These are phyloP conservation scores for Penicillium verhagenii DNA, from an alignment of 495 filamentous ascomycete genomes.

Conservation along the genomic window DNA sequence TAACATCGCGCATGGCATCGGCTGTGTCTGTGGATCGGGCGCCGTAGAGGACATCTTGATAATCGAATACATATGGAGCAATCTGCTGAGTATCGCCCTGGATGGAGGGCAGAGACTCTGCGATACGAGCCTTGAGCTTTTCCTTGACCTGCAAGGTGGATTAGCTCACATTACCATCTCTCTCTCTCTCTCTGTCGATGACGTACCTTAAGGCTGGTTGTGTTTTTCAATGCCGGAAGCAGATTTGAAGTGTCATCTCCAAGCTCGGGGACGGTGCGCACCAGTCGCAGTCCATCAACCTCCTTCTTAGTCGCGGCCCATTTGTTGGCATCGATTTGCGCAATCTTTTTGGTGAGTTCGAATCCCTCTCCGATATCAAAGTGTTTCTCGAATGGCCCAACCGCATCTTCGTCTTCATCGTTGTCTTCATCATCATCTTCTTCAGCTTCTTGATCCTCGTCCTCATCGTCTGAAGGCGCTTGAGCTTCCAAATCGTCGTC, in stretches of 20 bases:
- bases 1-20: conserved; percentile 62
- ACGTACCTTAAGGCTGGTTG: conserved; percentile 38
- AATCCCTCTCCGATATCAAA: conserved; percentile 64
- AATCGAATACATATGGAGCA: conserved; percentile 58
- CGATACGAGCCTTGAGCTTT: conserved; percentile 38
- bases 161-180: not conserved
- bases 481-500: conserved; percentile 35
- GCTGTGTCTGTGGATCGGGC: conserved; percentile 65
- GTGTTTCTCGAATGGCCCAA: conserved; percentile 79
- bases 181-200: not conserved
- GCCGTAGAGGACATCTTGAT: conserved; percentile 78
- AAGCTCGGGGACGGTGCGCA: conserved; percentile 40
- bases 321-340: conserved; percentile 51
- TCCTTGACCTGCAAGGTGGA: conserved; percentile 42
- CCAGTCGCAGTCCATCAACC: conserved; percentile 45
- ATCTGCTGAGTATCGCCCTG: conserved; percentile 33
- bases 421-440: conserved; percentile 42
- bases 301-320: conserved; percentile 53
- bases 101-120: conserved; percentile 34
- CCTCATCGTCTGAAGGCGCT: conserved; percentile 45
- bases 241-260: conserved; percentile 24
- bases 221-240: conserved; percentile 38
- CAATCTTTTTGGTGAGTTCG: conserved; percentile 51
- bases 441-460: conserved; percentile 25
- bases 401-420: conserved; percentile 37